A percentile compares a stretch with the other conserved stretches of the same genome.
Conservation (phyloP, 345 rosid species). For the Citrus australasica region DNA sequence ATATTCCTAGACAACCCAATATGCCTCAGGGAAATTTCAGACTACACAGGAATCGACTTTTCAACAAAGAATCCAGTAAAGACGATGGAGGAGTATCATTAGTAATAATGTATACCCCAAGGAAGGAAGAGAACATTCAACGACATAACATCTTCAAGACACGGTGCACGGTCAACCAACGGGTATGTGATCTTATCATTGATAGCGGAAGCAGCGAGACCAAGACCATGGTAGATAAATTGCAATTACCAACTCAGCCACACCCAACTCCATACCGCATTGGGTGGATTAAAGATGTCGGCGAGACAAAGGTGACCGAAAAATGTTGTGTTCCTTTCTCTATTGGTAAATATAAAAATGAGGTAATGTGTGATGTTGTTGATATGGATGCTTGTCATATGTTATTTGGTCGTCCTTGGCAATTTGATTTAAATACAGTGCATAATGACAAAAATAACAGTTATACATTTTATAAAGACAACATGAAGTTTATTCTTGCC, state of each 20-base stretch:
- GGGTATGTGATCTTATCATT: not conserved
- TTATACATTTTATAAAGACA: not conserved
- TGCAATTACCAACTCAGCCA: not conserved
- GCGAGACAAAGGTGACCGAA: not conserved
- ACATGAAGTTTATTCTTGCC: not conserved
- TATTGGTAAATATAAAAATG: not conserved
- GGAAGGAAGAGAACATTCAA: not conserved
- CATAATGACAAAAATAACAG: not conserved
- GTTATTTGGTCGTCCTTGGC: not conserved
- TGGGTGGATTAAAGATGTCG: not conserved
- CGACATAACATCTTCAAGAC: not conserved
- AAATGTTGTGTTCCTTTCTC: not conserved
- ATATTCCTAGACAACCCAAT: too few relatives aligned
- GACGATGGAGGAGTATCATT: not conserved
- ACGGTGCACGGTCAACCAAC: not conserved
- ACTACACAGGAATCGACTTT: too few relatives aligned
- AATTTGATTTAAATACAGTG: not conserved
- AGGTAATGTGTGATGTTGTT: not conserved
- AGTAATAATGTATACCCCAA: accelerated
- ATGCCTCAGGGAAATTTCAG: too few relatives aligned
- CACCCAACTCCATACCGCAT: not conserved
- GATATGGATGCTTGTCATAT: not conserved
- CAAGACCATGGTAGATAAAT: not conserved
- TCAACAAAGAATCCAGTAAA: too few relatives aligned
- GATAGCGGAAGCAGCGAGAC: not conserved